Conservation (phyloP, 768 basidiomycete species). For the Tulasnella sp. region DNA sequence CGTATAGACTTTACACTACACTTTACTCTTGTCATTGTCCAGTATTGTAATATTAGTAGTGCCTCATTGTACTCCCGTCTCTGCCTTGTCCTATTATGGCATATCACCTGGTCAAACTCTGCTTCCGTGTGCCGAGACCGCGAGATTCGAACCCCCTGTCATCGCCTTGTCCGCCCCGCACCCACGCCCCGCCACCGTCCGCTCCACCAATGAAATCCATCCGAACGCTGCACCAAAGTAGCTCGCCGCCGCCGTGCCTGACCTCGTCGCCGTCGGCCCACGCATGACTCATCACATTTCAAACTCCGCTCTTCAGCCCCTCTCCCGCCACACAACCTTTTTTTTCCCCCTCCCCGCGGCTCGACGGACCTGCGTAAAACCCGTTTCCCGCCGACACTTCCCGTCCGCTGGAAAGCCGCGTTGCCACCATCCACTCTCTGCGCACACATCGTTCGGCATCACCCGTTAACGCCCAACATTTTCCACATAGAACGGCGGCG, state of each 20-base stretch:
- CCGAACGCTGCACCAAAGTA: neutral
- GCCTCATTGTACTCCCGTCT: neutral
- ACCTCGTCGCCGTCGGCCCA: neutral
- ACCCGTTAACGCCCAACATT: neutral
- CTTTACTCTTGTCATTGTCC: neutral
- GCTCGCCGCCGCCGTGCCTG: neutral
- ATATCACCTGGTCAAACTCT: neutral
- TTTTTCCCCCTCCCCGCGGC: neutral
- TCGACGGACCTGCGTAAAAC: neutral
- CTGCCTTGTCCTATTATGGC: neutral
- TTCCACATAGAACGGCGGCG: neutral
- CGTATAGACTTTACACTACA: constrained; percentile 25
- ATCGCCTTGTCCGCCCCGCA: neutral
- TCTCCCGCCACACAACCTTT: neutral
- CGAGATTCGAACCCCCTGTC: neutral
- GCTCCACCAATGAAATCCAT: neutral
- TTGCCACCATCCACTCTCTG: neutral
- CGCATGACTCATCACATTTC: neutral
- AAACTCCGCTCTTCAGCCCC: neutral
- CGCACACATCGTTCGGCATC: neutral
- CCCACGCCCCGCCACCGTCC: neutral
- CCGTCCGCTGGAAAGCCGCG: neutral
- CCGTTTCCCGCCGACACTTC: neutral
- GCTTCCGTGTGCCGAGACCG: neutral
- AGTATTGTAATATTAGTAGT: neutral